Evolutionary conservation across 179 eudicot genomes (phyloP), one percentile per base, ranked within the genome.

Genomic region (Beta corolliflora): DNA sequence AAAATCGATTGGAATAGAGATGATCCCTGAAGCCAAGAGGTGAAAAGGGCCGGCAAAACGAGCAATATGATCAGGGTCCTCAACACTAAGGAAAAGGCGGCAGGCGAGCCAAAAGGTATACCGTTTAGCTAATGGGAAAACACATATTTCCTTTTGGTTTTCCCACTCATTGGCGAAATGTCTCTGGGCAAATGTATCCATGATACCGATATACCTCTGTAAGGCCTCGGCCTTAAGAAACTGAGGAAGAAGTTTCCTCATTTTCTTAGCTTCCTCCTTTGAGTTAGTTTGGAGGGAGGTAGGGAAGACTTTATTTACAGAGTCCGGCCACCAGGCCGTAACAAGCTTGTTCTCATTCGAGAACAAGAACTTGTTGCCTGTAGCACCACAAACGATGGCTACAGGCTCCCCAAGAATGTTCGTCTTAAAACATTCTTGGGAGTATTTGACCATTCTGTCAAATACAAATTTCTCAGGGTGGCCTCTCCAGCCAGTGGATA

Each of bases 341-440:
- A 90, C 88, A 58, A 88, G 84, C 80, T 88, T 87, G 83, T 84
- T 85, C 88, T 88, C 89, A 65, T 88, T 87, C 0, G 89, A 78
- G 86, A 88, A 88, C 60, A 90, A 56, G 81, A 90, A 83, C 83
- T 90, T 90, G 84, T 90, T 85, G 7, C 91, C 91, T 2, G 70
- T 8, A 3, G 88, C 66, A 0, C 91, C 89, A 1, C 88, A 84
- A 9, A 90, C 16, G 18, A 87, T 72, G 8, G 77, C 84, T 18
- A 78, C 59, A 31, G 80, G 73, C 60, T 85, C 86, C 15, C 85
- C 86, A 8, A 85, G 79, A 13, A 90, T 53, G 29, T 71, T 65
- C 1, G 91, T 88, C 50, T 82, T 88, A 63, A 90, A 90, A 77
- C 87, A 68, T 25, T 85, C 82, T 0, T 78, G 44, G 18, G 89